A percentile compares a stretch with the other conserved stretches of the same genome.
phyloP scores from a whole-genome alignment of 805 yeast species.

The Komagataella ulmi region DNA sequence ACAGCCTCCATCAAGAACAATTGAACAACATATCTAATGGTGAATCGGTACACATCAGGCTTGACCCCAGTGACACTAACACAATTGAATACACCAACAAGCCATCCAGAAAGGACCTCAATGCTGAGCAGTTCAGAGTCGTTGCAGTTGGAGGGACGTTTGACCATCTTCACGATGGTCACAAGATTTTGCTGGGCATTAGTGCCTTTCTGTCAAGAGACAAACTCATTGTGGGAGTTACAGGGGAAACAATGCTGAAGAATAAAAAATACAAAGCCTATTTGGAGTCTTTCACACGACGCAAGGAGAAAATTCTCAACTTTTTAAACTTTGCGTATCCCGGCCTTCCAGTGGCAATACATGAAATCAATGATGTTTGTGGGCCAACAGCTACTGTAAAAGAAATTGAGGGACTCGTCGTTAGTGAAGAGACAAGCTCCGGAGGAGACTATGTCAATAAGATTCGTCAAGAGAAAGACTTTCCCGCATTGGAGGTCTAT shows the following conservation, averaged over 20 bases:
- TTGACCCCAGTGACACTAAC: background rate
- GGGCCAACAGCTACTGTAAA: conserved; percentile 82
- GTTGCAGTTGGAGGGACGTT: conserved; percentile 90
- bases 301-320: conserved; percentile 30
- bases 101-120: background rate
- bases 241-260: conserved; percentile 57
- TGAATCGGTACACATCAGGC: background rate
- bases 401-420: conserved; percentile 67
- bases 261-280: conserved; percentile 64
- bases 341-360: conserved; percentile 30
- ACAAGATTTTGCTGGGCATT: conserved; percentile 67
- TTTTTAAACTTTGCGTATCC: conserved; percentile 42
- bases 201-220: conserved; percentile 46
- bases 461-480: conserved; percentile 41
- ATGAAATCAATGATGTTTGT: conserved; percentile 69
- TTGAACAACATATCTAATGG: background rate
- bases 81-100: no score
- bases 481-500: conserved; percentile 34
- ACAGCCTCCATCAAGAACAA: background rate
- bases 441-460: conserved; percentile 72
- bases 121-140: conserved; percentile 14
- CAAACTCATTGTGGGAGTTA: conserved; percentile 66
- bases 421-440: conserved; percentile 63
- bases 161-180: conserved; percentile 95
- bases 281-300: conserved; percentile 40